A percentile compares a stretch with the other conserved stretches of the same genome.
These are phyloP conservation scores for Trichoderma citrinoviride DNA, from an alignment of 2,329 filamentous ascomycete species.

Conservation along the genomic window DNA sequence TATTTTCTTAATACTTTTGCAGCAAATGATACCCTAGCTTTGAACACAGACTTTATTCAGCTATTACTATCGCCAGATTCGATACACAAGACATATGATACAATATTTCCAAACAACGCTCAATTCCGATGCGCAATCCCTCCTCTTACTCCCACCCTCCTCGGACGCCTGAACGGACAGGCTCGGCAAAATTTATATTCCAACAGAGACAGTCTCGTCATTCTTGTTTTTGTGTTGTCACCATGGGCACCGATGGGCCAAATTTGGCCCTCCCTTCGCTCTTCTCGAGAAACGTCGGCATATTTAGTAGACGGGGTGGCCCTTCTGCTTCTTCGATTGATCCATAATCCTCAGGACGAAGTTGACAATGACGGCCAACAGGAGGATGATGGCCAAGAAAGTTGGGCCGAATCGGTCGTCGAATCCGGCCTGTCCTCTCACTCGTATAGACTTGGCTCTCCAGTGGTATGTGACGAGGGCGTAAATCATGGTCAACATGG, in stretches of 20 bases:
- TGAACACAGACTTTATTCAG: conserved; percentile 12
- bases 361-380: conserved; percentile 92
- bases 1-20: background rate
- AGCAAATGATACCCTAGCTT: conserved; percentile 21
- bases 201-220: background rate
- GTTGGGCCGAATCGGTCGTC: conserved; percentile 95
- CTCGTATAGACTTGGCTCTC: conserved; percentile 88
- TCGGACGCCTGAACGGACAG: background rate
- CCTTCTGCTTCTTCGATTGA: conserved; percentile 40
- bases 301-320: conserved; percentile 22
- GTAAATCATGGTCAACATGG: conserved; percentile 94
- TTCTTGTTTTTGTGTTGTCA: background rate
- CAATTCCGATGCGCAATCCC: background rate
- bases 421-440: conserved; percentile 90
- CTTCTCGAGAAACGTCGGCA: background rate
- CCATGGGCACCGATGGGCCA: background rate
- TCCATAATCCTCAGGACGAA: conserved; percentile 74
- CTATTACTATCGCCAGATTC: background rate
- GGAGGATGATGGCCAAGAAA: conserved; percentile 78
- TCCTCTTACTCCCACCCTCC: background rate
- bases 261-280: background rate
- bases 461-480: conserved; percentile 95
- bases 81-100: conserved; percentile 17
- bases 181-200: background rate
- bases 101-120: conserved; percentile 17